Base-by-base conservation (phyloP, 2,329 filamentous ascomycete species). In the Phialophora expanda region DNA sequence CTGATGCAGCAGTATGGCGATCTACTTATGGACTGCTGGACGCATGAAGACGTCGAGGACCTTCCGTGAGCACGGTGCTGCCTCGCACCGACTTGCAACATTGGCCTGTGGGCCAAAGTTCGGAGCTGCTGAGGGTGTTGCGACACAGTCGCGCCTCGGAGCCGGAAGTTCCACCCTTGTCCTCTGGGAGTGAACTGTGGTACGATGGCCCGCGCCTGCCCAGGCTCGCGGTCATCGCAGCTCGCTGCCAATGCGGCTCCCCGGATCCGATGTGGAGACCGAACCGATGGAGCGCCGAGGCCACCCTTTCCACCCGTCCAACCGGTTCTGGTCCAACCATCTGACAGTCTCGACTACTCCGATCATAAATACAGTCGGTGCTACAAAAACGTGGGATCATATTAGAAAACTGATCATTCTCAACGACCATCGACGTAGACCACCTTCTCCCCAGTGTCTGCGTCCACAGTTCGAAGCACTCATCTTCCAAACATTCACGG, bases 1-100 rank as follows among this genome's bases (percentile, higher is more conserved):
- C 65, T 67, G 20, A 67, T 67, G 65, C 61, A 58, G 53, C 57
- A 64, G 30, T 64, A 67, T 30, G 61, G 65, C 28, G 65, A 67
- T 26, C 57, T 67, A 32, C 34, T 67, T 11, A 67, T 67, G 65
- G 65, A 67, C 17, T 64, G 61, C 26, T 67, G 65, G 65, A 64
- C 65, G 30, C 62, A 64, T 17, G 62, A 64, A 55, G 58, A 61
- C 32, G 14, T 32, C 17, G 41, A 44, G 22, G 22, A 55, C n/a
- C n/a, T 28, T 17, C 53, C 62, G 12, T 53, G 14, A 59, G 48
- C 9, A 34, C 5, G 8, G 28, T 55, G 28, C 53, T 17, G 48
- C 7, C 48, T 24, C 1, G 38, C 38, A n/a, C 5, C 38, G 14
- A 50, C 20, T 50, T 24, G 20, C 24, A 7, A 50, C 46, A 51